Conservation (phyloP, 257 asterid species). For the Solanum chaucha region DNA sequence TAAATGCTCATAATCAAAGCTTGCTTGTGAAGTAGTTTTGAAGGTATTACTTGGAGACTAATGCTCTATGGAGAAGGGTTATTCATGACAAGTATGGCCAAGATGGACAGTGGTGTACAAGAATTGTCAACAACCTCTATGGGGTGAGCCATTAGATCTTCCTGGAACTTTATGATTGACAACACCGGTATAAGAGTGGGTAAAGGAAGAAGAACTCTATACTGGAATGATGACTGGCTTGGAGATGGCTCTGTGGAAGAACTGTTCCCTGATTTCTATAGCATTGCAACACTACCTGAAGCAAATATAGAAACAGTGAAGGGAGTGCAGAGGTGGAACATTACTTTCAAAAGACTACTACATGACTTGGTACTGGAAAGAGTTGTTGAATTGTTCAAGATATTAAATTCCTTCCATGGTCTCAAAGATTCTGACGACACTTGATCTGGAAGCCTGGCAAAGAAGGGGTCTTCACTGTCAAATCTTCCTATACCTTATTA, state of each 20-base stretch:
- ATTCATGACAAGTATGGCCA: neutral
- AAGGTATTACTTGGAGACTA: neutral
- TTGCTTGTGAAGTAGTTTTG: neutral
- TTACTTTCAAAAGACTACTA: neutral
- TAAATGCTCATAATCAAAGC: neutral
- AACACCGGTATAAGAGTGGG: neutral
- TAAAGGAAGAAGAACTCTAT: neutral
- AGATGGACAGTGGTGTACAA: neutral
- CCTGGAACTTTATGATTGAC: neutral
- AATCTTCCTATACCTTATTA: neutral
- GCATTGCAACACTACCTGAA: neutral
- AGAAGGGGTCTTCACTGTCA: neutral
- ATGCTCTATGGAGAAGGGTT: neutral
- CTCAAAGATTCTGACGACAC: neutral
- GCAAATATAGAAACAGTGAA: neutral
- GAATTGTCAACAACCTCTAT: neutral
- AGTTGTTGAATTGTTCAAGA: neutral
- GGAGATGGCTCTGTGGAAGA: neutral
- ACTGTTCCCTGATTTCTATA: neutral
- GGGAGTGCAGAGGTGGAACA: neutral
- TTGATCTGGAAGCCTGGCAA: neutral
- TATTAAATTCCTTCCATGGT: neutral
- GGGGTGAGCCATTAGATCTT: neutral
- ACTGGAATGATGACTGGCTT: neutral
- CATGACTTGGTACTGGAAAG: neutral